Conservation (phyloP, 164 flowering plant genomes). For the Chimonanthus praecox region DNA sequence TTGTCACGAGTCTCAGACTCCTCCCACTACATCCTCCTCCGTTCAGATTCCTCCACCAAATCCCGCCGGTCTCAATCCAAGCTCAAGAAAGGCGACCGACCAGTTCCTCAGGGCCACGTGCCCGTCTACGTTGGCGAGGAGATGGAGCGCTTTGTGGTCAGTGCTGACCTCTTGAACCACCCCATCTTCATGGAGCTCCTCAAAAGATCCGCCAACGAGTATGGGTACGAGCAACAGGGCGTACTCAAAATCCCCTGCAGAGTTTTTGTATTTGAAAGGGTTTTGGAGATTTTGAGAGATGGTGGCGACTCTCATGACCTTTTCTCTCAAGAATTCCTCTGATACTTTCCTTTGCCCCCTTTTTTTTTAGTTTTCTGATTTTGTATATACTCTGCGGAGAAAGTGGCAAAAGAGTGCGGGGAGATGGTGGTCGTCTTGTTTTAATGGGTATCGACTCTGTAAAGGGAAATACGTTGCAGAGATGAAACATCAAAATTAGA, state of each 20-base stretch:
- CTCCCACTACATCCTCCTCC: slow-evolving; percentile 52
- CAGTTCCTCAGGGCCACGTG: slow-evolving; percentile 62
- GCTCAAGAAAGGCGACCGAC: slow-evolving; percentile 1
- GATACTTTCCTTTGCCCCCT: background rate
- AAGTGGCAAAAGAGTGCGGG: background rate
- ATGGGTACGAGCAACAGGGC: slow-evolving; percentile 91
- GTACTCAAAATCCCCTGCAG: slow-evolving; percentile 81
- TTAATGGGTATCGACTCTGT: background rate
- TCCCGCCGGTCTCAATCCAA: background rate
- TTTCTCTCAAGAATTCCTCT: slow-evolving; percentile 3
- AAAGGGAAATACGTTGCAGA: background rate
- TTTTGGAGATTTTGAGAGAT: slow-evolving; percentile 44
- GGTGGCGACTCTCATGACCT: background rate
- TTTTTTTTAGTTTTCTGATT: background rate
- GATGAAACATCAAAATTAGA: too few species aligned
- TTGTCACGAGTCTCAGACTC: slow-evolving; percentile 70
- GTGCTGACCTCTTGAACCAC: slow-evolving; percentile 73
- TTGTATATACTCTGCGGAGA: background rate
- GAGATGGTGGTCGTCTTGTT: background rate
- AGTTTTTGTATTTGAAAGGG: slow-evolving; percentile 62
- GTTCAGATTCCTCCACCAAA: slow-evolving; percentile 24
- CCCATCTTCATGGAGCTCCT: slow-evolving; percentile 64
- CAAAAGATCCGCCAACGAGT: slow-evolving; percentile 82
- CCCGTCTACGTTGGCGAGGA: slow-evolving; percentile 78
- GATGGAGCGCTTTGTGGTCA: slow-evolving; percentile 75